Evolutionary conservation across 2,329 filamentous ascomycete genomes (phyloP), one percentile per base, ranked within the genome.

Genomic region (Aureobasidium musti): DNA sequence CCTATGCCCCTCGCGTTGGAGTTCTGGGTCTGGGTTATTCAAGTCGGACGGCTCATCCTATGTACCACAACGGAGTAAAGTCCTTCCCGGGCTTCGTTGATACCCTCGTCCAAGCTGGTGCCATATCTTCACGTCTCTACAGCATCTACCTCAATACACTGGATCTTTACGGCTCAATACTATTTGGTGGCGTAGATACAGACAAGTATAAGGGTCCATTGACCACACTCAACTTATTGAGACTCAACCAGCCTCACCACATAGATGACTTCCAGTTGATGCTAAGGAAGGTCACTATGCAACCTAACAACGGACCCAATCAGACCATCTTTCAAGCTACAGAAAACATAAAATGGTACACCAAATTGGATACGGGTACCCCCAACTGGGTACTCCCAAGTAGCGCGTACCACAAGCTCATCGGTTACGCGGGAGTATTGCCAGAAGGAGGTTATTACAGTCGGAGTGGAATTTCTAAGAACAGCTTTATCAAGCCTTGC

Each of bases 151-250:
- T 76, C 39, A 76, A 76, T 54, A 70, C 72, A 41, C 69, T 70
- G 64, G 66, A 69, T 43, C 19, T 21, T 3, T 63, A 71, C 11
- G 75, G 75, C 37, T 72, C 71, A 10, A 73, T 77, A 50, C 70
- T 76, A 26, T 76, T 77, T 53, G 75, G 75, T n/a, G 75, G 75
- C 2, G 71, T 76, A 37, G 75, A 77, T 66, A 74, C 68, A 0
- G 67, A 68, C 30, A 74, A 73, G 50, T 76, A 71, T 59, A 71
- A 71, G 3, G 73, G 72, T 53, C 60, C 71, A 5, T 70, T 77
- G 23, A 71, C 69, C 11, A 75, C 75, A 1, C 61, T 76, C 11
- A 71, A 76, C 68, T 65, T 75, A 28, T 69, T 76, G 7, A 4
- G n/a, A 4, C 23, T 26, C n/a, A 3, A 10, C 30, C 23, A 14